These are phyloP conservation scores for Epichloe elymi DNA, from an alignment of 2,329 filamentous ascomycete genomes.

Conservation along the genomic window DNA sequence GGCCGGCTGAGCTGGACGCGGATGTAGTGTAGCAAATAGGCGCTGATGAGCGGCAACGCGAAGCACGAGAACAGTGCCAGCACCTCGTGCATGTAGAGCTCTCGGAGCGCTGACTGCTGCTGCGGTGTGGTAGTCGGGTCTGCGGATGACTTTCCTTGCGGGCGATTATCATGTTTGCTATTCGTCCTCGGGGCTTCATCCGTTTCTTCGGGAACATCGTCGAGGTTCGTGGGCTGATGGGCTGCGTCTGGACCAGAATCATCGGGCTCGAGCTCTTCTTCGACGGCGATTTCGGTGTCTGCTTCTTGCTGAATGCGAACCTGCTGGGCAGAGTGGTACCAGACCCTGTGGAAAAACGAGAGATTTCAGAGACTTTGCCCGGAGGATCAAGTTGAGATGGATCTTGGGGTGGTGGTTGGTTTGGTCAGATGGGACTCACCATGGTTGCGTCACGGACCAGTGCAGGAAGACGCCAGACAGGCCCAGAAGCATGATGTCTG, in stretches of 20 bases:
- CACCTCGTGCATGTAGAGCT: slow-evolving; percentile 64
- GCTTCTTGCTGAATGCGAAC: slow-evolving; percentile 40
- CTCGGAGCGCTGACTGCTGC: slow-evolving; percentile 34
- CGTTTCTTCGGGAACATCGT: slow-evolving; percentile 16
- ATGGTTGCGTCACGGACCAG: slow-evolving; percentile 83
- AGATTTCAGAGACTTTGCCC: background rate
- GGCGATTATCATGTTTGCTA: background rate
- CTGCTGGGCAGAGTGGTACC: slow-evolving; percentile 61
- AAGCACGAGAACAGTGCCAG: slow-evolving; percentile 69
- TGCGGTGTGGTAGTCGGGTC: slow-evolving; percentile 8
- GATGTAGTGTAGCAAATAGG: slow-evolving; percentile 71
- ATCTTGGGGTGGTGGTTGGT: background rate
- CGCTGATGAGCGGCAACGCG: slow-evolving; percentile 61
- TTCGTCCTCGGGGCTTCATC: background rate
- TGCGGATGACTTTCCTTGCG: slow-evolving; percentile 10
- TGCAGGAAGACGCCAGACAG: slow-evolving; percentile 79
- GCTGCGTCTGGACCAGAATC: slow-evolving; percentile 19
- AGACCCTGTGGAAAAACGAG: slow-evolving; percentile 37
- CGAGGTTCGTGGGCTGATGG: slow-evolving; percentile 32
- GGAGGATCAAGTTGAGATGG: background rate
- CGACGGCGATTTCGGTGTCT: slow-evolving; percentile 6
- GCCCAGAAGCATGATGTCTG: slow-evolving; percentile 69
- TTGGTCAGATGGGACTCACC: slow-evolving; percentile 40
- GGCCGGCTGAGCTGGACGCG: slow-evolving; percentile 68
- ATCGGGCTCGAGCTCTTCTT: background rate